Evolutionary conservation across 2,329 filamentous ascomycete genomes (phyloP).

Genomic region (Drechmeria coniospora): DNA sequence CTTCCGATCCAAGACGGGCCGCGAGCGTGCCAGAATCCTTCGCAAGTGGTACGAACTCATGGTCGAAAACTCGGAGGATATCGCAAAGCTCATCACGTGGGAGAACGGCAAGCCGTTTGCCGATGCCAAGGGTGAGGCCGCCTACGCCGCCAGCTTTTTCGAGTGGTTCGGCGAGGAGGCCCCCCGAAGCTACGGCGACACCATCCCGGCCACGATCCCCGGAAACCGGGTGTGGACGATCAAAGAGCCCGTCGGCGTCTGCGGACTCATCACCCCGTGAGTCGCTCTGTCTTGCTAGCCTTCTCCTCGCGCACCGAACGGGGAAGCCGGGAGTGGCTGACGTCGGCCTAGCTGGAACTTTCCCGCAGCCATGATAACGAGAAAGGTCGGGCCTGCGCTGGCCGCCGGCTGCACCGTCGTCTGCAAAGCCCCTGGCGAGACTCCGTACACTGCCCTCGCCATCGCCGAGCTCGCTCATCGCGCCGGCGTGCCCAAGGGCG

Average conservation of each 20-base stretch:
- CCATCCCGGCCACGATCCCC: constrained; percentile 52
- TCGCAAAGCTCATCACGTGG: constrained; percentile 72
- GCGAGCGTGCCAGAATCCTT: constrained; percentile 58
- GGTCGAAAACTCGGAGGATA: constrained; percentile 62
- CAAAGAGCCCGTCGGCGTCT: constrained; percentile 75
- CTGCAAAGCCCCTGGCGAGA: constrained; percentile 81
- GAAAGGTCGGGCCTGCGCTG: constrained; percentile 57
- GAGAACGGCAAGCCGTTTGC: constrained; percentile 78
- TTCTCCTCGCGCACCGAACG: too few species aligned
- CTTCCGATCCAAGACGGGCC: constrained; percentile 57
- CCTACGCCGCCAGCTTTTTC: constrained; percentile 60
- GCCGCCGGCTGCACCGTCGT: constrained; percentile 95
- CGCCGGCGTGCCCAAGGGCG: constrained; percentile 78
- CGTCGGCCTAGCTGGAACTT: constrained; percentile 60
- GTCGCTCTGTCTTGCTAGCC: constrained; percentile 2
- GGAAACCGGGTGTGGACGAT: constrained; percentile 64
- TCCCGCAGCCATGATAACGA: constrained; percentile 59
- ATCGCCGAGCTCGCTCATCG: constrained; percentile 73
- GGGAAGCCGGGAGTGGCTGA: constrained; percentile 1
- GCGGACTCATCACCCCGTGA: constrained; percentile 63
- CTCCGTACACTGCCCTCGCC: constrained; percentile 79
- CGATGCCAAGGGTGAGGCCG: constrained; percentile 57
- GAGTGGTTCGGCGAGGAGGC: constrained; percentile 76
- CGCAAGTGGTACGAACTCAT: constrained; percentile 72
- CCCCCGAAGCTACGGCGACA: constrained; percentile 57